These are phyloP conservation scores for Rhododendron kiyosumense DNA, from an alignment of 148 eudicot species.

Conservation along the genomic window DNA sequence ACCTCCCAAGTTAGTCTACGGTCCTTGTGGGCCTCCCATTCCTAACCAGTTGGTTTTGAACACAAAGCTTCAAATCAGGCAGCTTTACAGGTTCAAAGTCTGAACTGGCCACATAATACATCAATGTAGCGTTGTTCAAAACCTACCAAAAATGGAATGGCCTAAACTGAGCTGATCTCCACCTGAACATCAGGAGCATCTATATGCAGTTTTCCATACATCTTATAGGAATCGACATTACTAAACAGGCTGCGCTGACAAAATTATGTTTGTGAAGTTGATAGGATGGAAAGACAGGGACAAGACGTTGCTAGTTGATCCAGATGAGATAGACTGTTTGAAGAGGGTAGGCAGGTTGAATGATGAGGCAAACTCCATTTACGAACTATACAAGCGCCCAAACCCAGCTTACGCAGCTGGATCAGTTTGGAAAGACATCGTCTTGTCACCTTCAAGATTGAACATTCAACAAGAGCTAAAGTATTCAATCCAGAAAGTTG, in stretches of 20 bases:
- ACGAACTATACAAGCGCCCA: constrained; percentile 63
- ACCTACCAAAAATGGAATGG: background rate
- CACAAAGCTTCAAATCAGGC: background rate
- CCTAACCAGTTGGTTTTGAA: background rate
- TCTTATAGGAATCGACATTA: background rate
- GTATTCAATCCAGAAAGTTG: constrained; percentile 75
- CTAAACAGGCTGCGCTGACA: constrained; percentile 15
- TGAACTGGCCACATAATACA: background rate
- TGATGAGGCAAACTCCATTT: constrained; percentile 74
- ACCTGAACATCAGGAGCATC: background rate
- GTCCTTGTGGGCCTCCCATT: background rate
- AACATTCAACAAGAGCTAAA: constrained; percentile 88
- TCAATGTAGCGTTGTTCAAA: too few relatives aligned
- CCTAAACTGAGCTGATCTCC: background rate
- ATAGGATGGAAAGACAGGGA: constrained; percentile 99
- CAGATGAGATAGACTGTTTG: constrained; percentile 77
- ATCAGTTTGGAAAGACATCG: constrained; percentile 91
- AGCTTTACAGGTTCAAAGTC: background rate
- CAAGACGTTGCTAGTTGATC: constrained; percentile 82
- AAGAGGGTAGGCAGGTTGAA: constrained; percentile 60
- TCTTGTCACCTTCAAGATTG: constrained; percentile 87
- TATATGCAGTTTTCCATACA: background rate
- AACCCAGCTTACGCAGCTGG: constrained; percentile 63
- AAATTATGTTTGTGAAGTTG: constrained; percentile 47
- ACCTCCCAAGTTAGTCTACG: background rate